Conservation (phyloP, 148 eudicot species). For the Rheum nobile region DNA sequence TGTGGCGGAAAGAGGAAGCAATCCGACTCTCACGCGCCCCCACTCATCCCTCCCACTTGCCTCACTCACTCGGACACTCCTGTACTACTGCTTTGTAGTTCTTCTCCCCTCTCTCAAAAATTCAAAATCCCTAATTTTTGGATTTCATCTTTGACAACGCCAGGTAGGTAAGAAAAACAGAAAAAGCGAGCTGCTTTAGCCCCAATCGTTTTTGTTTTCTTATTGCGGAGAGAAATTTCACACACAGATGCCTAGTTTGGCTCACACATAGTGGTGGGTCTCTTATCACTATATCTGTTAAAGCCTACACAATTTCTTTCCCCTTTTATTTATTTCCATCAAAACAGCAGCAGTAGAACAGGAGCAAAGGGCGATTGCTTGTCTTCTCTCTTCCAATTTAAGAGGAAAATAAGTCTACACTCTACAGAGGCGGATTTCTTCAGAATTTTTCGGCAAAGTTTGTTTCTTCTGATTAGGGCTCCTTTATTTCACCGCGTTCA, state of each 20-base stretch:
- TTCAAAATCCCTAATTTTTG: neutral
- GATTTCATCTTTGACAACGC: no score
- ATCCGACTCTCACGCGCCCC: neutral
- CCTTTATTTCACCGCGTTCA: no score
- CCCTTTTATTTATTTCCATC: neutral
- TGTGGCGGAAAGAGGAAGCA: neutral
- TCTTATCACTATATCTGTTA: neutral
- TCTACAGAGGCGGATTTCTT: no score
- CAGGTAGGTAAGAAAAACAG: neutral
- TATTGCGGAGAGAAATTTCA: neutral
- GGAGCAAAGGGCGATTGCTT: no score
- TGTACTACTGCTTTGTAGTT: neutral
- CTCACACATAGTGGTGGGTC: neutral
- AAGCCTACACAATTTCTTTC: neutral
- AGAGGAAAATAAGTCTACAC: no score
- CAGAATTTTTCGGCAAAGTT: no score
- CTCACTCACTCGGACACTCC: neutral
- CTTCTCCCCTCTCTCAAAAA: neutral
- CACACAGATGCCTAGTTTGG: neutral
- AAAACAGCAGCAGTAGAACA: no score
- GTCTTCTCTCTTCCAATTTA: no score
- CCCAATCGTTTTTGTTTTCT: neutral
- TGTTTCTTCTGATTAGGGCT: no score
- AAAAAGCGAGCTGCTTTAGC: neutral
- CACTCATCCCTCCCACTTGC: neutral